Base-by-base conservation (phyloP, 2,329 filamentous ascomycete genomes). In the Aureobasidium sp. region DNA sequence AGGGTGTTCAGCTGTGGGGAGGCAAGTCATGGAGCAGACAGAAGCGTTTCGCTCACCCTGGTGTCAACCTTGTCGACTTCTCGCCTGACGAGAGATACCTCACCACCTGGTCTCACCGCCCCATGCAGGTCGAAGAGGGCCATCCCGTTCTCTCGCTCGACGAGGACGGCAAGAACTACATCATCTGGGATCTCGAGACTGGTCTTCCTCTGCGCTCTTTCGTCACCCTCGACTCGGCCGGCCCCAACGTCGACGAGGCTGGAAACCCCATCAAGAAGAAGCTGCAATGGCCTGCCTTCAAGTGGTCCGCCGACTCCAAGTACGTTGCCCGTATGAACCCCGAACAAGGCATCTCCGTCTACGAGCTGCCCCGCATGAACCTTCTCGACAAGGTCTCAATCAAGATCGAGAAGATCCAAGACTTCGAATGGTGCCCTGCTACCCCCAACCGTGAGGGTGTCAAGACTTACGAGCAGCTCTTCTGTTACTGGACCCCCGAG, bases 401-500 rank as follows among this genome's bases (percentile, higher is more conserved):
- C 80, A 97, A 97, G 82, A 90, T 97, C 66, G 94, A 99, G 69
- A 93, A 93, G 61, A 89, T 97, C 51, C 87, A 93, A 81, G 94
- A 99, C 77, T 99, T 99, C 73, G 94, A 99, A 75, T 99, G 94
- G 94, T 90, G 92, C 0, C 94, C 94, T 17, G 85, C 91, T 20
- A 89, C 85, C 13, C 86, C 89, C 12, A 85, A 86, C 72, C 87
- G 93, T 65, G 92, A 96, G 2, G 87, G 91, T 60, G 77, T 95
- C 77, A 97, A 95, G 83, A 85, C 81, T 6, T 95, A 97, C 75
- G 94, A 99, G 79, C 94, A 97, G 75, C 84, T 99, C 5, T 87
- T 99, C 77, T 96, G 90, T 80, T 99, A 92, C 85, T 99, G 94
- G 94, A 97, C 94, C 26, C 94, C 94, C 53, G 94, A 99, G 77